Evolutionary conservation across 2,329 filamentous ascomycete species (phyloP), one percentile per base, ranked within the genome.

Genomic region (Scedosporium boydii): DNA sequence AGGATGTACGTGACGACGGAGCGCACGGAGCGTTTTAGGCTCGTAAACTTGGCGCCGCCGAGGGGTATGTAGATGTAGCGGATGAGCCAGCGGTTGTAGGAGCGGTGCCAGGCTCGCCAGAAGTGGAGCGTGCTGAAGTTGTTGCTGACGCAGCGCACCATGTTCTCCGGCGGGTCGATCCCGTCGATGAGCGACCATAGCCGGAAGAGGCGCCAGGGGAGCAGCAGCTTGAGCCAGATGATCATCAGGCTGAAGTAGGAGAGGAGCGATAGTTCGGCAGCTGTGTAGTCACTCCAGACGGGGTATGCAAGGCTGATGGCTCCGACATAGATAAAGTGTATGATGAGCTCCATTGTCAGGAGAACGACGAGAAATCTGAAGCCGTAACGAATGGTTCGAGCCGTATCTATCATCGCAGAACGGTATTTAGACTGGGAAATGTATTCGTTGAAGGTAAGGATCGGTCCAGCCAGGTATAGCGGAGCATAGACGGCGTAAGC

Each of bases 401-500:
- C 75, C 3, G 74, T 75, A 67, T 87, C 89, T 69, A 95, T 87
- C 63, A 85, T 92, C 10, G 87, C 82, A 0, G 90, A 76, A 12
- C 82, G 83, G 75, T 93, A 89, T 67, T 90, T 88, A 64, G 82
- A 81, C 73, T 99, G 95, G 0, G 90, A 89, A 65, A 98, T 87
- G 78, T 95, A 99, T 78, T 99, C 96, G 75, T 99, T 99, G 79
- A 98, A 99, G 12, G 93, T 98, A 65, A 99, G 73, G 69, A 99
- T 96, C 0, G 95, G 95, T 0, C 95, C 95, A 0, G 93, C 85
- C 38, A 99, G 82, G 74, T 98, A 99, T 1, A 99, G 83, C 0
- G 95, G 95, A 1, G 92, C 91, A 72, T 99, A 99, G 63, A 98
- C 84, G 46, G 87, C 79, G 73, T 97, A 99, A 55, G 90, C 92